A percentile compares a stretch with the other conserved stretches of the same genome.
Evolutionary conservation across 1,284 basidiomycete species (phyloP).

Genomic region (Ceratobasidium sp.): DNA sequence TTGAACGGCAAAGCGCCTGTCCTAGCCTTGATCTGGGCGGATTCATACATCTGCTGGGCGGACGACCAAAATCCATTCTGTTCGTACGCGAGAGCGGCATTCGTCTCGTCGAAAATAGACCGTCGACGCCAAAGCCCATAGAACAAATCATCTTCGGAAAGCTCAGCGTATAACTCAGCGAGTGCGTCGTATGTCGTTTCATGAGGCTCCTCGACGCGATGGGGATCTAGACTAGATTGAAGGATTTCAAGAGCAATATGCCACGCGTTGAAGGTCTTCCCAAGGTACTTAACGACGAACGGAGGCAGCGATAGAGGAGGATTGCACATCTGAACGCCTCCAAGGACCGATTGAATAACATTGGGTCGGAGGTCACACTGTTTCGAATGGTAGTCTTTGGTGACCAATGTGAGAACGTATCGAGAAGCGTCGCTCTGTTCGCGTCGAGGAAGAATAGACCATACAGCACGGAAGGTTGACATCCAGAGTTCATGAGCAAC

Average conservation of each 20-base stretch:
- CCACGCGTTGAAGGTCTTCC: constrained; percentile 97
- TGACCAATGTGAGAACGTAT: constrained; percentile 90
- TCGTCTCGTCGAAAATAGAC: constrained; percentile 90
- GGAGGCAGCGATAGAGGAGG: constrained; percentile 93
- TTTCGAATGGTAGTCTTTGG: constrained; percentile 93
- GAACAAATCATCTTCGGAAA: constrained; percentile 97
- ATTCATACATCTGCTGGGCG: constrained; percentile 91
- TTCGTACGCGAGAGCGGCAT: constrained; percentile 92
- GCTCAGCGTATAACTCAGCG: constrained; percentile 95
- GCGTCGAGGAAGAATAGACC: constrained; percentile 86
- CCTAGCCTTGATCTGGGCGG: constrained; percentile 89
- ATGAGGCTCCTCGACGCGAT: constrained; percentile 86
- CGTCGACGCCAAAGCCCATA: constrained; percentile 96
- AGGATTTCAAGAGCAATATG: constrained; percentile 92
- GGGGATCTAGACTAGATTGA: constrained; percentile 78
- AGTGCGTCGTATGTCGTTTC: constrained; percentile 93
- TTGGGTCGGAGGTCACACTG: constrained; percentile 95
- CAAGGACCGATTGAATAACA: constrained; percentile 91
- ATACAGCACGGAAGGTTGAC: constrained; percentile 90
- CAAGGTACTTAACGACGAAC: constrained; percentile 95
- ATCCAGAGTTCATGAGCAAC: constrained; percentile 90
- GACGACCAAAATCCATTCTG: constrained; percentile 99
- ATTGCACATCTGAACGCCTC: constrained; percentile 85
- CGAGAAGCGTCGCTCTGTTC: constrained; percentile 93
- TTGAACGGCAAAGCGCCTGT: constrained; percentile 89